These are phyloP conservation scores for Plasmodium vivax DNA, from an alignment of 169 alveolate species.

Conservation along the genomic window DNA sequence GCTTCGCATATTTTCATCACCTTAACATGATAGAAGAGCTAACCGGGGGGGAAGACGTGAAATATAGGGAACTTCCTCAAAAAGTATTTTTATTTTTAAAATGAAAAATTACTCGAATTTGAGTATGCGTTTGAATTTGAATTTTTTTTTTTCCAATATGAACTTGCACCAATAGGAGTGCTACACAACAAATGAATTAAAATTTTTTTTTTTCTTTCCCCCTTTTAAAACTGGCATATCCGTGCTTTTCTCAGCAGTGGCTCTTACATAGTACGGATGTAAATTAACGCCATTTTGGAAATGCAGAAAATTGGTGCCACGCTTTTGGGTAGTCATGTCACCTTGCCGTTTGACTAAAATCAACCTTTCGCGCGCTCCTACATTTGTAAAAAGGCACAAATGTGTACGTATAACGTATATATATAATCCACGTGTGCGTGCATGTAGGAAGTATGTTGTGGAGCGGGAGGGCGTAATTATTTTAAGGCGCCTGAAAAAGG, in stretches of 20 bases:
- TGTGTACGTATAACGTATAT: background rate
- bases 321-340: background rate
- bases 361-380: background rate
- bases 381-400: background rate
- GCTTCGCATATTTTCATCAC: background rate
- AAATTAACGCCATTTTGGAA: background rate
- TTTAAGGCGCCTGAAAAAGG: background rate
- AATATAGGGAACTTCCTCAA: background rate
- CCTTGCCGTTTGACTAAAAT: background rate
- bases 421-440: background rate
- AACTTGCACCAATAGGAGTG: background rate
- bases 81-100: background rate
- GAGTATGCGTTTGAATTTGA: background rate
- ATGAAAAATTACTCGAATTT: background rate
- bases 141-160: background rate
- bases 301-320: background rate
- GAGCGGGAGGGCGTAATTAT: background rate
- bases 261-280: background rate
- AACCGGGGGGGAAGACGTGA: background rate
- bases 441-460: background rate
- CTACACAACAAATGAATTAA: background rate
- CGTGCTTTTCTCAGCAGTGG: background rate
- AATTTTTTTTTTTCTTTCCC: background rate
- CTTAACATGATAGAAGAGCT: background rate
- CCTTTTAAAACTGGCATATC: background rate